Percentiles rank a stretch among this genome's conserved stretches.
phyloP scores from a whole-genome alignment of 768 basidiomycete genomes.

The Leccinum imitatum region DNA sequence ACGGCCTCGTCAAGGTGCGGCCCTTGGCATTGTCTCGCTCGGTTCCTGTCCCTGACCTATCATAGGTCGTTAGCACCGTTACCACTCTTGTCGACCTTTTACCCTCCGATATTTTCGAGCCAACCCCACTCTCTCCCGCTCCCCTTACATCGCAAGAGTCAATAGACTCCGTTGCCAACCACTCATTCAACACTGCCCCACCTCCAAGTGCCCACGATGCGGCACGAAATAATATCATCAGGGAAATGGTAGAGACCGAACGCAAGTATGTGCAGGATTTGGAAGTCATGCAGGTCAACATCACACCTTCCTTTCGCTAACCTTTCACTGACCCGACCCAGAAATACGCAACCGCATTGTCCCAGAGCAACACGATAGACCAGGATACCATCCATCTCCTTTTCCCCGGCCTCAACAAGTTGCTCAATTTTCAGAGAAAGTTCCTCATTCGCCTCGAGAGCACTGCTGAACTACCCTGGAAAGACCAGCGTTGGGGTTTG shows the following conservation, averaged over 20 bases:
- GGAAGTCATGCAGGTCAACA: constrained; percentile 88
- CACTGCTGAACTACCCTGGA: constrained; percentile 79
- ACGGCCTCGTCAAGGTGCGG: constrained; percentile 91
- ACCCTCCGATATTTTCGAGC: constrained; percentile 66
- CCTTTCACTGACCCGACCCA: constrained; percentile 34
- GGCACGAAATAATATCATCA: constrained; percentile 73
- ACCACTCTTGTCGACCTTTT: constrained; percentile 79
- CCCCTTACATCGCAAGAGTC: constrained; percentile 57
- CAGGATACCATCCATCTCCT: constrained; percentile 95
- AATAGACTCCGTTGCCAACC: constrained; percentile 53
- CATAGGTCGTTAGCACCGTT: constrained; percentile 86
- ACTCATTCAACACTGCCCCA: constrained; percentile 39
- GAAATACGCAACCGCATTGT: constrained; percentile 87
- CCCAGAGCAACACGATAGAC: constrained; percentile 82
- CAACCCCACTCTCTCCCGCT: constrained; percentile 57
- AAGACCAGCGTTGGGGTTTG: constrained; percentile 84
- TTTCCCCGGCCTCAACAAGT: constrained; percentile 91
- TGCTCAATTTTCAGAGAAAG: constrained; percentile 94
- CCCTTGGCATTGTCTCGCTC: not conserved
- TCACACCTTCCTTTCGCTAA: not conserved
- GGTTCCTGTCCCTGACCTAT: constrained; percentile 1
- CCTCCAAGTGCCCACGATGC: constrained; percentile 60
- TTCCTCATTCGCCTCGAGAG: constrained; percentile 90
- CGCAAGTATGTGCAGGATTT: constrained; percentile 96
- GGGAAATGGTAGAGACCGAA: constrained; percentile 93